Evolutionary conservation across 2,329 filamentous ascomycete species (phyloP).

Genomic region (Didymella glomerata): DNA sequence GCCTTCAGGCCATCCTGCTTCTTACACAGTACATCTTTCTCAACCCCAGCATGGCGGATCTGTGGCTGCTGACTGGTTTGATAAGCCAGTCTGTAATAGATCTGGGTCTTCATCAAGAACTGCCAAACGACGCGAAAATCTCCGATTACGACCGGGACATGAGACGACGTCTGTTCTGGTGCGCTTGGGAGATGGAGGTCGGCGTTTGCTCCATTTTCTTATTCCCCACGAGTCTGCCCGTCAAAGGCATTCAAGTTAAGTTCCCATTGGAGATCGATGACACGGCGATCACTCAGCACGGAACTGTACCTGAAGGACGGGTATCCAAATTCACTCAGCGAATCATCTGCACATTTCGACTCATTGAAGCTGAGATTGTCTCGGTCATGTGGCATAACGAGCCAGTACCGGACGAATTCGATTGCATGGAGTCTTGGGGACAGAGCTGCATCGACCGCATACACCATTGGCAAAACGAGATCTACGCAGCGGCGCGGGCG

Average conservation of each 20-base stretch:
- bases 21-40: constrained; percentile 49
- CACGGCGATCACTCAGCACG: constrained; percentile 41
- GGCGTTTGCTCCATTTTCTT: constrained; percentile 48
- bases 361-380: constrained; percentile 47
- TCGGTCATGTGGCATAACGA: constrained; percentile 46
- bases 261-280: constrained; percentile 49
- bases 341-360: constrained; percentile 47
- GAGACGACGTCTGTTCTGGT: constrained; percentile 50
- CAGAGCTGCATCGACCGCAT: constrained; percentile 38
- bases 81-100: constrained; percentile 50
- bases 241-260: constrained; percentile 40
- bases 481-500: constrained; percentile 38
- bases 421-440: constrained; percentile 43
- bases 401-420: constrained; percentile 37
- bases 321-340: constrained; percentile 48
- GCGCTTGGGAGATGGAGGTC: constrained; percentile 51
- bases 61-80: constrained; percentile 50
- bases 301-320: constrained; percentile 38
- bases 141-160: constrained; percentile 47
- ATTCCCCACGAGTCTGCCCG: constrained; percentile 44
- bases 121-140: constrained; percentile 40
- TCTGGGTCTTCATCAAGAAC: constrained; percentile 48
- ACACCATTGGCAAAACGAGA: constrained; percentile 43
- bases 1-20: constrained; percentile 47
- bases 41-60: constrained; percentile 48